A percentile compares a stretch with the other conserved stretches of the same genome.
Conservation (phyloP, 768 basidiomycete species). For the Agaricus subrufescens region DNA sequence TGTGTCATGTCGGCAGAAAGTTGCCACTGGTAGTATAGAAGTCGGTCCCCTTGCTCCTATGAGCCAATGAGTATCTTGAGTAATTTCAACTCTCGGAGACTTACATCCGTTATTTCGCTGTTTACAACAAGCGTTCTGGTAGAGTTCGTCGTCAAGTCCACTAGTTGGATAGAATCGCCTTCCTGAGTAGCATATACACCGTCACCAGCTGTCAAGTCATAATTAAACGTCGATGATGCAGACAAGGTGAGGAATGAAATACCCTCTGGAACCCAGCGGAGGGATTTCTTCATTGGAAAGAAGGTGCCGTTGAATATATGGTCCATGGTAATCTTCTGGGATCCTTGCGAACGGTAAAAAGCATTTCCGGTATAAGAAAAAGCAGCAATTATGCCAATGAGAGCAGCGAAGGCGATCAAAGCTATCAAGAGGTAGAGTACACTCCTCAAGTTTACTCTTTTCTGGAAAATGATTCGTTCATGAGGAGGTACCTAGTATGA, state of each 20-base stretch:
- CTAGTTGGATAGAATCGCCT: slow-evolving; percentile 66
- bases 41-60: slow-evolving; percentile 50
- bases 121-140: slow-evolving; percentile 57
- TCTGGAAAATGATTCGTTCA: neutral
- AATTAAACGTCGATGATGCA: neutral
- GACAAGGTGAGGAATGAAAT: neutral
- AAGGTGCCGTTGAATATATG: slow-evolving; percentile 95
- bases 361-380: slow-evolving; percentile 58
- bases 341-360: slow-evolving; percentile 47
- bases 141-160: slow-evolving; percentile 73
- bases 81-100: slow-evolving; percentile 10
- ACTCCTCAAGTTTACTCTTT: slow-evolving; percentile 42
- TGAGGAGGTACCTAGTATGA: neutral
- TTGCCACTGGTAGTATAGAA: slow-evolving; percentile 63
- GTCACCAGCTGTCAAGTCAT: slow-evolving; percentile 67
- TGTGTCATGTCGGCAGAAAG: slow-evolving; percentile 91
- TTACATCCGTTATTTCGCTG: slow-evolving; percentile 62
- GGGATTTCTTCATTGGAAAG: slow-evolving; percentile 28
- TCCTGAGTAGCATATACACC: slow-evolving; percentile 77
- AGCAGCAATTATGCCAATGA: slow-evolving; percentile 79
- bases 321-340: slow-evolving; percentile 75
- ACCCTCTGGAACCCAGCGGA: slow-evolving; percentile 96
- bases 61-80: neutral
- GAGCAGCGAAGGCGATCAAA: slow-evolving; percentile 54
- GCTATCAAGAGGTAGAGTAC: slow-evolving; percentile 58